Conservation (phyloP, 495 filamentous ascomycete genomes). For the Sphaerosporella brunnea region DNA sequence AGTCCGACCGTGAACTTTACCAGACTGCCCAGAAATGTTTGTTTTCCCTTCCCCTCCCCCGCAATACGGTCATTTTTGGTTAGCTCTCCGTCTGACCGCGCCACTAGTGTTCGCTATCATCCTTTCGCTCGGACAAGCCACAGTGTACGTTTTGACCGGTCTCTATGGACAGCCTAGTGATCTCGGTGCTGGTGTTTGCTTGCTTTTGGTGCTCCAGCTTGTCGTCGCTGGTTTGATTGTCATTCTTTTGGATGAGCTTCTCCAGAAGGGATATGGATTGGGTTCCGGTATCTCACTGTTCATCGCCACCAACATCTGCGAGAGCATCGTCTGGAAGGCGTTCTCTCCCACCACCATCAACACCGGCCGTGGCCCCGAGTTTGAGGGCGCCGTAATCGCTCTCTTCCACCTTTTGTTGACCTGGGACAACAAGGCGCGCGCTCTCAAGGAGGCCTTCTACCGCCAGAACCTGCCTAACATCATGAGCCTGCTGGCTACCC, state of each 20-base stretch:
- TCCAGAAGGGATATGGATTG: slow-evolving; percentile 98
- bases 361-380: slow-evolving; percentile 96
- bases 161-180: slow-evolving; percentile 93
- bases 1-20: slow-evolving; percentile 97
- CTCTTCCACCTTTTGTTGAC: slow-evolving; percentile 96
- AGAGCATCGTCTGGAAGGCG: slow-evolving; percentile 99
- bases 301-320: slow-evolving; percentile 99
- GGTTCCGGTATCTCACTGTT: slow-evolving; percentile 98
- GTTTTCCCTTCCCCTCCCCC: not conserved
- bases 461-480: slow-evolving; percentile 98
- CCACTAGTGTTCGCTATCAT: slow-evolving; percentile 72
- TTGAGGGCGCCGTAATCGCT: slow-evolving; percentile 96
- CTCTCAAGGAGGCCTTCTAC: slow-evolving; percentile 96
- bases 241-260: slow-evolving; percentile 95
- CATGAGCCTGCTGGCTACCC: slow-evolving; percentile 92
- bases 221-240: slow-evolving; percentile 94
- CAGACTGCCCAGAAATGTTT: slow-evolving; percentile 90
- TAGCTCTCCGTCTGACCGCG: slow-evolving; percentile 7
- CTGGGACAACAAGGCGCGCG: slow-evolving; percentile 96
- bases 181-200: slow-evolving; percentile 92
- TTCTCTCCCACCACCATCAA: slow-evolving; percentile 99
- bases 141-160: slow-evolving; percentile 91
- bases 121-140: slow-evolving; percentile 88
- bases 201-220: slow-evolving; percentile 91
- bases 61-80: not conserved